These are phyloP conservation scores for Aureobasidium leucospermi DNA, from an alignment of 2,329 filamentous ascomycete species.

Conservation along the genomic window DNA sequence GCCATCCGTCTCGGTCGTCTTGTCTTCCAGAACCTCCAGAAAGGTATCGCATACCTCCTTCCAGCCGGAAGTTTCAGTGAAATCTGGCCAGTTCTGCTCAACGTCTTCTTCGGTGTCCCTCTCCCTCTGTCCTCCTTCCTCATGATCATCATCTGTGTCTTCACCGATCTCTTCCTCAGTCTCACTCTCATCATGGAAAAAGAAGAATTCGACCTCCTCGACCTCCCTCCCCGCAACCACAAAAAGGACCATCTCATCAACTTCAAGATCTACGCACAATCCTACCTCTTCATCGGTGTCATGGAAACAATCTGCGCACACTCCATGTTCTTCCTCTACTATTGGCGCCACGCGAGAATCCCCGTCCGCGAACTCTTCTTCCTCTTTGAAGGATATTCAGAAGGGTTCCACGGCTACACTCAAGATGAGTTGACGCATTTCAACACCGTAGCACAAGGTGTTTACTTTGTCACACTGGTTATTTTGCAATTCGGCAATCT, in stretches of 20 bases:
- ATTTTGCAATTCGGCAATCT: constrained; percentile 50
- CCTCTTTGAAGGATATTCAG: constrained; percentile 42
- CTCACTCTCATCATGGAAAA: constrained; percentile 49
- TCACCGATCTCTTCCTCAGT: constrained; percentile 47
- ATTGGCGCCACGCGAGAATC: constrained; percentile 42
- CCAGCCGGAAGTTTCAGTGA: constrained; percentile 50
- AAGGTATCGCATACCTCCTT: constrained; percentile 37
- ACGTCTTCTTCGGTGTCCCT: constrained; percentile 50
- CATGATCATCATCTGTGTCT: constrained; percentile 53
- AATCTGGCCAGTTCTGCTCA: constrained; percentile 51
- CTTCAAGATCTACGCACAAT: constrained; percentile 44
- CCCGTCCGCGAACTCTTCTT: constrained; percentile 43
- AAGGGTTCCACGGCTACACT: constrained; percentile 45
- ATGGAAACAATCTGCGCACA: constrained; percentile 46
- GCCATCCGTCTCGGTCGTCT: constrained; percentile 70
- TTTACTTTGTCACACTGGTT: constrained; percentile 50
- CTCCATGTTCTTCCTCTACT: constrained; percentile 49
- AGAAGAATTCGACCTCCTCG: constrained; percentile 48
- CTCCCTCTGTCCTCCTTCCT: constrained; percentile 46
- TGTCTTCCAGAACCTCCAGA: constrained; percentile 19
- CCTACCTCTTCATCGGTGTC: constrained; percentile 46
- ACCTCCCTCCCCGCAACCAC: constrained; percentile 44
- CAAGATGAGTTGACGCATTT: constrained; percentile 39
- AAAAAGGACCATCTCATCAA: constrained; percentile 47
- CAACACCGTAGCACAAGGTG: constrained; percentile 44